Evolutionary conservation across 345 rosid species (phyloP), one percentile per base, ranked within the genome.

Genomic region (Euphorbia peplus): DNA sequence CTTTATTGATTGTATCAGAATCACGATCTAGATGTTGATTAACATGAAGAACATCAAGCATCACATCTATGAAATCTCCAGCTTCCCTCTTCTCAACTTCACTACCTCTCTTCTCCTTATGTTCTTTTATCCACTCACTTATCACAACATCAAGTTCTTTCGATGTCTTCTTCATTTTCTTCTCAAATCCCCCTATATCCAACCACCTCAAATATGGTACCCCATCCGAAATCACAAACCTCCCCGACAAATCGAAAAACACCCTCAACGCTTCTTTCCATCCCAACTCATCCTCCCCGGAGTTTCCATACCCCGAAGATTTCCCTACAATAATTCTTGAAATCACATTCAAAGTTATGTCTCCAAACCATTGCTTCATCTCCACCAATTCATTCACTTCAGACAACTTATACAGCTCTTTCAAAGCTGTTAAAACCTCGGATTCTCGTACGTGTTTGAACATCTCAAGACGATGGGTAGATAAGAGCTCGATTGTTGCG

Each of bases 291-390:
- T 25, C 3, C 0, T 39, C 28, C 24, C n/a, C n/a, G n/a, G n/a
- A n/a, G n/a, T n/a, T n/a, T n/a, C 0, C 21, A 14, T 62, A 62
- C 42, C 62, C 74, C 2, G 25, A 24, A 3, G 56, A 8, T 55
- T 79, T 77, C 26, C 85, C 82, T 0, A 22, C 77, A 1, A 81
- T 10, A 10, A 75, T 66, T 41, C 57, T 70, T 0, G 75, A 42
- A 47, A 79, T 73, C 56, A 81, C 62, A 24, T 84, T 84, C 0
- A 77, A 13, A 0, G 79, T 24, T 26, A 73, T 10, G 28, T 62
- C 66, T n/a, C 60, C 53, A 2, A 84, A 65, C 88, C 80, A 79
- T 22, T 37, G 59, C 53, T 63, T 77, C 85, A 84, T 67, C 8
- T 84, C 85, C 39, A 79, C 70, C 51, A 61, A 28, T 35, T 35